These are phyloP conservation scores for Volvariella surrecta DNA, from an alignment of 1,284 basidiomycete genomes.

Conservation along the genomic window DNA sequence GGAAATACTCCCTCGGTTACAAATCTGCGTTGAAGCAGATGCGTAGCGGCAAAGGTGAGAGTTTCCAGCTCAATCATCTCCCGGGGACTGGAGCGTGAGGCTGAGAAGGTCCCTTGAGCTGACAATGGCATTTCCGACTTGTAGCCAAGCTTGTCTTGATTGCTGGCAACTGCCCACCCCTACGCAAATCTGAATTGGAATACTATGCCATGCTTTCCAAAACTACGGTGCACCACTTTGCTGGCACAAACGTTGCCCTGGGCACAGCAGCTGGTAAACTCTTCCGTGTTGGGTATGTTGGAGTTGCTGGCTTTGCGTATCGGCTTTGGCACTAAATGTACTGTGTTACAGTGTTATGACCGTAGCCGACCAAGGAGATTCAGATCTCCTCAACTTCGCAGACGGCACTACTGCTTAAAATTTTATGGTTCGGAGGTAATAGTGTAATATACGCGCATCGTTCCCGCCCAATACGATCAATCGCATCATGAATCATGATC, in stretches of 20 bases:
- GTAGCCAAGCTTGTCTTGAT: conserved; percentile 98
- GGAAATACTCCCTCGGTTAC: conserved; percentile 90
- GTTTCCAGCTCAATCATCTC: conserved; percentile 27
- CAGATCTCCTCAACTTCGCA: conserved; percentile 80
- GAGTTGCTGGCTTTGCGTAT: background rate
- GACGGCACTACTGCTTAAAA: conserved; percentile 46
- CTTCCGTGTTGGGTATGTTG: conserved; percentile 92
- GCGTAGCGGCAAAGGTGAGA: conserved; percentile 96
- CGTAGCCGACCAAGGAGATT: conserved; percentile 94
- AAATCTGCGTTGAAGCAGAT: conserved; percentile 98
- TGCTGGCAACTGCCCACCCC: conserved; percentile 97
- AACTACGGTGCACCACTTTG: conserved; percentile 95
- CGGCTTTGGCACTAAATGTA: background rate
- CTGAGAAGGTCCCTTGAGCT: conserved; percentile 94
- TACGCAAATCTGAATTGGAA: conserved; percentile 99
- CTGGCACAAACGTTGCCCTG: conserved; percentile 95
- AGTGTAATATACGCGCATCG: conserved; percentile 1
- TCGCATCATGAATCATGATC: no score
- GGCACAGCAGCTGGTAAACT: conserved; percentile 99
- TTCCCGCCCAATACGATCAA: background rate
- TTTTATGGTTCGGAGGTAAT: background rate
- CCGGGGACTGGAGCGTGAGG: conserved; percentile 89
- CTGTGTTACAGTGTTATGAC: conserved; percentile 80
- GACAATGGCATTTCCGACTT: conserved; percentile 21
- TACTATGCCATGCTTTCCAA: conserved; percentile 99